Percentiles rank a stretch among this genome's conserved stretches.
Conservation (phyloP, 768 basidiomycete genomes). For the Mycena leptocephala region DNA sequence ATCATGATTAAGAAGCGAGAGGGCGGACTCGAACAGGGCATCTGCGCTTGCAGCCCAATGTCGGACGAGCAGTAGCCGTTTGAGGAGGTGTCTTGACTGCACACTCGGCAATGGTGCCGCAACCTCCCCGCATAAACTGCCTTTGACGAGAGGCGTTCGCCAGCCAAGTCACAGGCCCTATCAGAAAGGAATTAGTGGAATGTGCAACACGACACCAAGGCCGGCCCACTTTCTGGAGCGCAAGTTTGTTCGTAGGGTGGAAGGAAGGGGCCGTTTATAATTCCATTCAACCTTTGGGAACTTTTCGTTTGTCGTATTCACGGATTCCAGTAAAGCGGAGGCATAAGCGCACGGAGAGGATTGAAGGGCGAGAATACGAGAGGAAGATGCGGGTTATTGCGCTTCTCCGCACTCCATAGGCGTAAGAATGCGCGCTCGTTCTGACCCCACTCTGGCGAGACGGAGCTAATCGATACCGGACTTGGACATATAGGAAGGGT, state of each 20-base stretch:
- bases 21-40: constrained; percentile 64
- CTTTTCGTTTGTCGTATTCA: not conserved
- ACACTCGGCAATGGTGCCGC: constrained; percentile 25
- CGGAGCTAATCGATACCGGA: not conserved
- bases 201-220: not conserved
- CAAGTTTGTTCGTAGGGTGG: constrained; percentile 5
- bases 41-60: constrained; percentile 57
- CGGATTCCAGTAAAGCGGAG: constrained; percentile 20
- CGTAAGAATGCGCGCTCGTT: not conserved
- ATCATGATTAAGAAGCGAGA: constrained; percentile 37
- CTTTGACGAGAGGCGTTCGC: constrained; percentile 7
- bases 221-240: constrained; percentile 19
- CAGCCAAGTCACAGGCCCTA: constrained; percentile 27
- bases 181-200: not conserved
- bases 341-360: constrained; percentile 26
- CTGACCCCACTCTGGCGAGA: not conserved
- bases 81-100: constrained; percentile 30
- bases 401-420: constrained; percentile 12
- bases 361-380: constrained; percentile 29
- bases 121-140: constrained; percentile 23
- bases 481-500: not conserved
- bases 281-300: constrained; percentile 25
- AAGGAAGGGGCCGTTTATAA: constrained; percentile 22
- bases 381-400: constrained; percentile 22
- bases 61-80: constrained; percentile 48